Conservation (phyloP, 345 rosid species). For the Bruguiera parviflora region DNA sequence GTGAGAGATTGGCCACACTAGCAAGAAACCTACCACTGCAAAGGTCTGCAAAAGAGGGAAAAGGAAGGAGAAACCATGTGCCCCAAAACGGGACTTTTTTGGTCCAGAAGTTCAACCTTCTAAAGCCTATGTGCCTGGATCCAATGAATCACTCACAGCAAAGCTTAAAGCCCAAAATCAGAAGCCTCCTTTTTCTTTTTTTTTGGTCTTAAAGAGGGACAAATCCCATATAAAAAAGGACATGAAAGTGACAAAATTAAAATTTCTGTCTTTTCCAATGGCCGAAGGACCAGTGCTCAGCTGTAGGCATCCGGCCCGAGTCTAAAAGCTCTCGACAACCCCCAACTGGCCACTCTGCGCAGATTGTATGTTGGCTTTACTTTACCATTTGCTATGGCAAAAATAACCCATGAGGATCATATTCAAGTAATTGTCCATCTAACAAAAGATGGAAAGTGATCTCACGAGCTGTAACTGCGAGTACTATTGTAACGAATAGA, state of each 20-base stretch:
- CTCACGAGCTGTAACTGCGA: background rate
- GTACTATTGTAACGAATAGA: background rate
- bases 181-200: too few relatives aligned
- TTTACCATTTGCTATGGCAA: background rate
- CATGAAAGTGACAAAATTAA: too few relatives aligned
- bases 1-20: conserved; percentile 9
- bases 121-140: background rate
- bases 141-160: background rate
- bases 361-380: background rate
- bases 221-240: too few relatives aligned
- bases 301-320: too few relatives aligned
- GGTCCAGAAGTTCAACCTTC: conserved; percentile 1
- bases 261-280: too few relatives aligned
- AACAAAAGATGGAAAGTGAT: background rate
- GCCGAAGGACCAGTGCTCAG: too few relatives aligned
- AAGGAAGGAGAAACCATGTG: background rate
- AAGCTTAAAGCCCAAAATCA: conserved; percentile 17
- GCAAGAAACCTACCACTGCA: conserved; percentile 11
- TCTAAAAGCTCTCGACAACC: background rate
- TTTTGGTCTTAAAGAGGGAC: too few relatives aligned
- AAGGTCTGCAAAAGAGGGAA: background rate
- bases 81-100: conserved; percentile 2
- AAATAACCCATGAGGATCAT: background rate
- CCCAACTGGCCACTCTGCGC: background rate
- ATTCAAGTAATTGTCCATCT: too few relatives aligned